Percentiles rank a stretch among this genome's conserved stretches.
Conservation (phyloP, 2,329 filamentous ascomycete species). For the Exophiala viscosa region DNA sequence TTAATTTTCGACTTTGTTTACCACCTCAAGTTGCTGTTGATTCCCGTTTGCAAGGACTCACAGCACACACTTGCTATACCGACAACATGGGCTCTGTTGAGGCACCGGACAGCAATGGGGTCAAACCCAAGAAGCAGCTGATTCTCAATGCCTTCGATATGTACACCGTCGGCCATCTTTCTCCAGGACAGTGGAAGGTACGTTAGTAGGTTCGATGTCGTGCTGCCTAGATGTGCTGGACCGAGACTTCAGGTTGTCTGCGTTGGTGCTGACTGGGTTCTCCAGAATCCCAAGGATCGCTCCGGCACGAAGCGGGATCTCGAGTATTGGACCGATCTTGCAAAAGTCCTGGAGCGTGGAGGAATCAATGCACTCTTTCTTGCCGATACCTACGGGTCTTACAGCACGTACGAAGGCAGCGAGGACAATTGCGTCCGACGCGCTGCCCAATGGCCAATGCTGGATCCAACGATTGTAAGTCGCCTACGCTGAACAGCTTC, state of each 20-base stretch:
- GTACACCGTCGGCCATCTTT: slow-evolving; percentile 62
- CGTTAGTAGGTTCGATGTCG: slow-evolving; percentile 6
- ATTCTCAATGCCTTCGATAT: slow-evolving; percentile 65
- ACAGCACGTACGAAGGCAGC: slow-evolving; percentile 41
- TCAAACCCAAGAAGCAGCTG: slow-evolving; percentile 49
- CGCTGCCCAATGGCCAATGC: slow-evolving; percentile 63
- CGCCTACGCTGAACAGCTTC: background rate
- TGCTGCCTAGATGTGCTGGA: background rate
- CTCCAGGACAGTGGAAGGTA: slow-evolving; percentile 65
- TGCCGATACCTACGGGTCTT: slow-evolving; percentile 54
- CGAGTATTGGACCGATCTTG: slow-evolving; percentile 55
- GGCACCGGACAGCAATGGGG: background rate
- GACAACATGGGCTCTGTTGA: background rate
- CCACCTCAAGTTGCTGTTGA: background rate
- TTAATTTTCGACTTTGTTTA: background rate
- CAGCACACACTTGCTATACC: background rate
- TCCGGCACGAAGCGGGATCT: slow-evolving; percentile 57
- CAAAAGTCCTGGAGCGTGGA: slow-evolving; percentile 53
- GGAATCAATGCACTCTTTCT: slow-evolving; percentile 62
- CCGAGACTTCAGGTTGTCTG: slow-evolving; percentile 4
- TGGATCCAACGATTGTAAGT: slow-evolving; percentile 60
- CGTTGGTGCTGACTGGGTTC: background rate
- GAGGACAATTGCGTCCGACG: slow-evolving; percentile 59
- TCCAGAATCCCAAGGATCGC: slow-evolving; percentile 57
- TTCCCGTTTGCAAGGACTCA: background rate